These are phyloP conservation scores for Strobilomyces confusus DNA, from an alignment of 768 basidiomycete genomes.

Conservation along the genomic window DNA sequence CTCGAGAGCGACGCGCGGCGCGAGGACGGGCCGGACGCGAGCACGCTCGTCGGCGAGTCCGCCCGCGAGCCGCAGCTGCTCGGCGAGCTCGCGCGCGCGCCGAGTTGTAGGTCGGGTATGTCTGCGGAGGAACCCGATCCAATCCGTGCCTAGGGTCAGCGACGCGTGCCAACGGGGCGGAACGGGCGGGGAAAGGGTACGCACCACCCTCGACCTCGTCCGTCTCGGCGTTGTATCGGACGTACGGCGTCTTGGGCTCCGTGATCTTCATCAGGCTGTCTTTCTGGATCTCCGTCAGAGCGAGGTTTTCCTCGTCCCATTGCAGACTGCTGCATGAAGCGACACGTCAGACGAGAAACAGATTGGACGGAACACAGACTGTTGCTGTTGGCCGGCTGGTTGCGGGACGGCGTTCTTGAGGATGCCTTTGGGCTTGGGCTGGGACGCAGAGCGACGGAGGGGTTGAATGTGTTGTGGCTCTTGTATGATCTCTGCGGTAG, in stretches of 20 bases:
- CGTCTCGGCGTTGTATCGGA: constrained; percentile 85
- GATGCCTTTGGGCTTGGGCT: constrained; percentile 81
- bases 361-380: constrained; percentile 41
- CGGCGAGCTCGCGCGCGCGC: constrained; percentile 32
- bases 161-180: not conserved
- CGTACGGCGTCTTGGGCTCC: constrained; percentile 96
- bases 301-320: constrained; percentile 95
- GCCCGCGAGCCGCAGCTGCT: constrained; percentile 40
- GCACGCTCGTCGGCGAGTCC: constrained; percentile 56
- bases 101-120: constrained; percentile 75
- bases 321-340: constrained; percentile 55
- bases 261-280: constrained; percentile 98
- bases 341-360: not conserved
- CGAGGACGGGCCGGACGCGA: constrained; percentile 66
- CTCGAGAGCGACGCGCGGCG: constrained; percentile 74
- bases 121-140: constrained; percentile 41
- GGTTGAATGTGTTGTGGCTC: constrained; percentile 47
- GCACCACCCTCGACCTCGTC: constrained; percentile 82
- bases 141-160: not conserved
- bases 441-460: constrained; percentile 58
- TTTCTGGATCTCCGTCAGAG: constrained; percentile 88
- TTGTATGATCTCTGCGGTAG: constrained; percentile 28
- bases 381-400: constrained; percentile 38
- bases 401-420: constrained; percentile 71
- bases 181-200: constrained; percentile 8